phyloP scores from a whole-genome alignment of 495 filamentous ascomycete species.

The Daldinia childiae region DNA sequence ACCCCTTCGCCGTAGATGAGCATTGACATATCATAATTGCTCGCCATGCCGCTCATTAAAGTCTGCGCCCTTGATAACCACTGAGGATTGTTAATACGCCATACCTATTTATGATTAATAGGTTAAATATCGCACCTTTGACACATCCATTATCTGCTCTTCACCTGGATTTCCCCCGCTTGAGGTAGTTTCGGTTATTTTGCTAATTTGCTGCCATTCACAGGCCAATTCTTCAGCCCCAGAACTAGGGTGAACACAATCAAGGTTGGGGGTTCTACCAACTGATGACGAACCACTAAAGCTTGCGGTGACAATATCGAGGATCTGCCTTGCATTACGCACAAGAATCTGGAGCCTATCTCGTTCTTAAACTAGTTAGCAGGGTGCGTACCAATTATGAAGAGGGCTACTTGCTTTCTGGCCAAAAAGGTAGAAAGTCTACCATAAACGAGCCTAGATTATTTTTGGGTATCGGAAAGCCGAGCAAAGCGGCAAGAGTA shows the following conservation, averaged over 20 bases:
- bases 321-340: slow-evolving; percentile 81
- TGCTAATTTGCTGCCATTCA: slow-evolving; percentile 63
- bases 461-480: slow-evolving; percentile 90
- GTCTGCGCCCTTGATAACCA: slow-evolving; percentile 77
- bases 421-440: slow-evolving; percentile 80
- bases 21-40: slow-evolving; percentile 80
- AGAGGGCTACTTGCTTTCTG: slow-evolving; percentile 57
- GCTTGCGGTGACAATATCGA: slow-evolving; percentile 74
- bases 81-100: slow-evolving; percentile 44
- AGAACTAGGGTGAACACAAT: slow-evolving; percentile 57
- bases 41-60: slow-evolving; percentile 84
- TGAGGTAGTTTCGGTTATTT: slow-evolving; percentile 31
- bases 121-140: slow-evolving; percentile 41
- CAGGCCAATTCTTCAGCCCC: slow-evolving; percentile 71
- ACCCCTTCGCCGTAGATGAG: slow-evolving; percentile 48
- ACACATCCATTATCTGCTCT: slow-evolving; percentile 41
- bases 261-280: slow-evolving; percentile 36
- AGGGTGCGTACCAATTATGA: slow-evolving; percentile 1
- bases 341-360: slow-evolving; percentile 73
- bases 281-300: slow-evolving; percentile 69
- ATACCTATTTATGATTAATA: not conserved
- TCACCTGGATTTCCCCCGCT: slow-evolving; percentile 24
- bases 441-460: slow-evolving; percentile 89
- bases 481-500: slow-evolving; percentile 85
- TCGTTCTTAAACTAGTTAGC: slow-evolving; percentile 50